Conservation (phyloP, 176 grass and related monocot species). For the Carex parvula region DNA sequence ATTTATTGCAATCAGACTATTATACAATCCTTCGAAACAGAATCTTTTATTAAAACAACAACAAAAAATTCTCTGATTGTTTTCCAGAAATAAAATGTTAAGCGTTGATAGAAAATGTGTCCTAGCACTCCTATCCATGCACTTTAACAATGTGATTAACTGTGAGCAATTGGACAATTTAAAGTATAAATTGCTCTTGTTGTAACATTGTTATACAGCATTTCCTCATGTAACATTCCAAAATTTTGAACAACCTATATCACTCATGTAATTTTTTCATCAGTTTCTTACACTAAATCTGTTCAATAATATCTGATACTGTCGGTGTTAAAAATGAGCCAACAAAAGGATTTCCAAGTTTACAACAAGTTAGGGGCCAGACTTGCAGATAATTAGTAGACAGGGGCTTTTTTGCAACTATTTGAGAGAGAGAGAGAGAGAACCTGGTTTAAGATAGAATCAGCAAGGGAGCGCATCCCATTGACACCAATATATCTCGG, state of each 20-base stretch:
- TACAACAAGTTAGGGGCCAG: neutral
- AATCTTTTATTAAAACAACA: constrained; percentile 15
- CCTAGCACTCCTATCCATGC: neutral
- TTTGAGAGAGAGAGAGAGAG: neutral
- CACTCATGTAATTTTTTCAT: neutral
- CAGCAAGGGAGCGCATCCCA: constrained; percentile 73
- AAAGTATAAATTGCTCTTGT: neutral
- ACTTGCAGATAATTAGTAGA: neutral
- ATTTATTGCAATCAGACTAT: constrained; percentile 26
- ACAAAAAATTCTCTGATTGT: neutral
- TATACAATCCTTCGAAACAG: neutral
- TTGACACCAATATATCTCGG: constrained; percentile 58
- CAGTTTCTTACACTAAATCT: neutral
- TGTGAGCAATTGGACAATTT: neutral
- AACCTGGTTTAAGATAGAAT: constrained; percentile 72
- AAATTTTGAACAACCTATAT: neutral
- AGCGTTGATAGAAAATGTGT: neutral
- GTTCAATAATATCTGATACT: neutral
- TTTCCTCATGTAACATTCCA: neutral
- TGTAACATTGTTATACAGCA: neutral
- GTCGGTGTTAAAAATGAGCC: neutral
- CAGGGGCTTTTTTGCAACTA: neutral
- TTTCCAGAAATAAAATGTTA: neutral
- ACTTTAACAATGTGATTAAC: neutral
- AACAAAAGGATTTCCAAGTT: neutral